These are phyloP conservation scores for Thelonectria discophora DNA, from an alignment of 2,329 filamentous ascomycete species.

Conservation along the genomic window DNA sequence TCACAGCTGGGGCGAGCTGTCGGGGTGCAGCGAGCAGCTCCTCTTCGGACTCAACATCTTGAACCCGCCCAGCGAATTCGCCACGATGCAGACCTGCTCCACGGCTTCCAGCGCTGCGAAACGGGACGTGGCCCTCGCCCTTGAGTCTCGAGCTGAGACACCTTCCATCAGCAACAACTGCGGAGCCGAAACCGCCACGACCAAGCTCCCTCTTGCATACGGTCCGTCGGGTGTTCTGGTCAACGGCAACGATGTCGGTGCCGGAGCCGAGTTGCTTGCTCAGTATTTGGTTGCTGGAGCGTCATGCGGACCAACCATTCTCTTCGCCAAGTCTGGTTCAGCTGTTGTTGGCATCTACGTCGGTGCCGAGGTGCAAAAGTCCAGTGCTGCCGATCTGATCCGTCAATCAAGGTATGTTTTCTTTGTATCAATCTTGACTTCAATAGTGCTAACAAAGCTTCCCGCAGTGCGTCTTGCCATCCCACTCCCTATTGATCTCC, in stretches of 20 bases:
- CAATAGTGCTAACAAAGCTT: slow-evolving; percentile 1
- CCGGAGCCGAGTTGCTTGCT: slow-evolving; percentile 29
- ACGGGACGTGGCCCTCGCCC: slow-evolving; percentile 16
- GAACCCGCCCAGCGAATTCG: slow-evolving; percentile 37
- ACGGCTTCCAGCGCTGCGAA: slow-evolving; percentile 15
- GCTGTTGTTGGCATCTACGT: slow-evolving; percentile 37
- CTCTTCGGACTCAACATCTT: slow-evolving; percentile 37
- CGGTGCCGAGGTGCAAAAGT: slow-evolving; percentile 38
- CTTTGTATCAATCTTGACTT: neutral
- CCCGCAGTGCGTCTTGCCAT: slow-evolving; percentile 21
- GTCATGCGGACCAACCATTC: slow-evolving; percentile 33
- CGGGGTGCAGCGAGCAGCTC: slow-evolving; percentile 28
- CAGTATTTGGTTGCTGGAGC: slow-evolving; percentile 34
- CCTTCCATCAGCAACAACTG: slow-evolving; percentile 30
- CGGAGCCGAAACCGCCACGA: slow-evolving; percentile 31
- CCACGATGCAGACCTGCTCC: slow-evolving; percentile 37
- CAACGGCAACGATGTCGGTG: slow-evolving; percentile 26
- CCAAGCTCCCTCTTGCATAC: slow-evolving; percentile 26
- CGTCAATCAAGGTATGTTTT: slow-evolving; percentile 26
- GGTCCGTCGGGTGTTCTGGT: slow-evolving; percentile 20
- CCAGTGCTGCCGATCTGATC: slow-evolving; percentile 28
- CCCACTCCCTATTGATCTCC: neutral
- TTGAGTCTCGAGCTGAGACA: neutral
- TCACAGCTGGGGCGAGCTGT: slow-evolving; percentile 35
- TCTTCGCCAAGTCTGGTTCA: slow-evolving; percentile 39